phyloP scores from a whole-genome alignment of 2,329 filamentous ascomycete species.

The Leptographium radiaticola region DNA sequence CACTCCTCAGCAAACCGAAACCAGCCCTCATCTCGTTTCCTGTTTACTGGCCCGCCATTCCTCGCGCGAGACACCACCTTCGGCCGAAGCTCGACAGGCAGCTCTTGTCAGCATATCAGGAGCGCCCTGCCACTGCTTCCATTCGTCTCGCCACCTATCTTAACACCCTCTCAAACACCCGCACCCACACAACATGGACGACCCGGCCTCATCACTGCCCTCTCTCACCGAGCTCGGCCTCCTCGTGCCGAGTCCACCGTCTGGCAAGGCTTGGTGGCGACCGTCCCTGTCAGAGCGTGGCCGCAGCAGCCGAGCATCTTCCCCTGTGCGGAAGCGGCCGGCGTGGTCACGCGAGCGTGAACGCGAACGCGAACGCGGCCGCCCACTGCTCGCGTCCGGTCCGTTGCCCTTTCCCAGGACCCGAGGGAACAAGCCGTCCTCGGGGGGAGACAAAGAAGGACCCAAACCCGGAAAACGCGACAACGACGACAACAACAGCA shows the following conservation, averaged over 20 bases:
- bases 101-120: neutral
- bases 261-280: conserved; percentile 5
- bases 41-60: neutral
- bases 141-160: neutral
- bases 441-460: neutral
- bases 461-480: too few relatives aligned
- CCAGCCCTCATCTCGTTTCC: neutral
- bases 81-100: neutral
- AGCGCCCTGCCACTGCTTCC: too few relatives aligned
- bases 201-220: neutral
- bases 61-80: neutral
- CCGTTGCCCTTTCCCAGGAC: neutral
- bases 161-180: neutral
- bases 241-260: conserved; percentile 1
- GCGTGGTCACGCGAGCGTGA: neutral
- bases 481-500: neutral
- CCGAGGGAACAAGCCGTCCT: neutral
- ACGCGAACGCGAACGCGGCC: neutral
- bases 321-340: conserved; percentile 1
- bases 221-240: conserved; percentile 9
- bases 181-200: neutral
- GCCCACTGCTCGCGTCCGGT: neutral
- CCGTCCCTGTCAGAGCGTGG: neutral
- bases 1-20: too few relatives aligned
- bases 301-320: neutral